Evolutionary conservation across 345 rosid species (phyloP), one percentile per base, ranked within the genome.

Genomic region (Pistacia vera): DNA sequence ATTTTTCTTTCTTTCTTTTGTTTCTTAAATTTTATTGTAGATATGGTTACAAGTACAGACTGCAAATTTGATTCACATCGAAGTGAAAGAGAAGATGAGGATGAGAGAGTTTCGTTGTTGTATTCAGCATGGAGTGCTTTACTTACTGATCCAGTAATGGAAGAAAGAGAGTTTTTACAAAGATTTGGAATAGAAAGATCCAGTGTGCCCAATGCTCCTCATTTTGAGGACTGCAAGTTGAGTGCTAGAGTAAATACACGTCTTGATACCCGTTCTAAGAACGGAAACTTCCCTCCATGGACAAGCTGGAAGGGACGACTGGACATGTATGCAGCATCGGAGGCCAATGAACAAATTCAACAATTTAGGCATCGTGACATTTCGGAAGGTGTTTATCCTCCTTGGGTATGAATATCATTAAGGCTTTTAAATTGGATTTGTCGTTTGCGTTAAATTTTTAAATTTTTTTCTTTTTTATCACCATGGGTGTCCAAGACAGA

Each of bases 141-240:
- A 63, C 74, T 91, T 17, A 64, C 76, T 51, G 79, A 83, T 60
- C 49, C 84, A 10, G 71, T 2, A 12, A 79, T 82, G 22, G 85
- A 60, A 58, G 85, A 87, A 64, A 76, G 8, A 14, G 72, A 80
- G 62, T 77, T 79, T 72, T 81, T 86, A 68, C 71, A 67, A 69
- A 82, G 78, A 44, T 52, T 80, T 38, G 83, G 86, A 68, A 54
- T 87, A 17, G 71, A 71, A 75, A 84, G 69, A 72, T 77, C 88
- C 0, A 66, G 65, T 41, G 76, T 90, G 10, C 98, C 95, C 41
- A 80, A 79, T 16, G 93, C 91, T 11, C 97, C 98, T 55, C 95
- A 96, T 88, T 75, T 96, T 82, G 92, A 93, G 65, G 83, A 93
- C 68, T 96, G 99, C 77, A 77, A 84, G 78, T 68, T 77, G 25